Percentiles rank a stretch among this genome's conserved stretches.
Conservation (phyloP, 2,329 filamentous ascomycete genomes). For the Aspergillus sclerotialis region DNA sequence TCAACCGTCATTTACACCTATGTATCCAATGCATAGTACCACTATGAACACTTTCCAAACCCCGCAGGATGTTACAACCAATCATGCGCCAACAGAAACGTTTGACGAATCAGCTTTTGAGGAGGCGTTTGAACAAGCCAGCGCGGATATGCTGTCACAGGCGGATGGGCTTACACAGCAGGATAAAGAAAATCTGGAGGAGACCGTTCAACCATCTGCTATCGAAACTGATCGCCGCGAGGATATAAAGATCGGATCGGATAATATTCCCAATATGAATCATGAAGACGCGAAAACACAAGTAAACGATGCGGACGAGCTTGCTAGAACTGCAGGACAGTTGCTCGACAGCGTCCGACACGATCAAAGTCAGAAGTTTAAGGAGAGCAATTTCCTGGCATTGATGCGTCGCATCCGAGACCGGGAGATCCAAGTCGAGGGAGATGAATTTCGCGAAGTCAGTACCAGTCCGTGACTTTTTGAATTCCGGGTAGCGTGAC, state of each 20-base stretch:
- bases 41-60: conserved; percentile 16
- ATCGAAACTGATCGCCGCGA: conserved; percentile 13
- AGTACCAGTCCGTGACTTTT: conserved; percentile 37
- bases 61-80: conserved; percentile 18
- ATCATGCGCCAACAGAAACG: conserved; percentile 18
- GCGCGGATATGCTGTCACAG: conserved; percentile 29
- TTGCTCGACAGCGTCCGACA: conserved; percentile 62
- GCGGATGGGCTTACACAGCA: conserved; percentile 10
- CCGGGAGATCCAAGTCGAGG: conserved; percentile 64
- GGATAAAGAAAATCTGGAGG: conserved; percentile 8
- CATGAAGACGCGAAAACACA: conserved; percentile 25
- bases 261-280: conserved; percentile 32
- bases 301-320: conserved; percentile 54
- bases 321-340: conserved; percentile 64
- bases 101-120: conserved; percentile 42
- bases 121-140: conserved; percentile 37
- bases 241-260: conserved; percentile 35
- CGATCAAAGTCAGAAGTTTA: conserved; percentile 67
- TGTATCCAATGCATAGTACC: conserved; percentile 16
- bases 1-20: conserved; percentile 22
- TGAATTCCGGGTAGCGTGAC: conserved; percentile 26
- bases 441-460: conserved; percentile 50
- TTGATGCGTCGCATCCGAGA: conserved; percentile 71
- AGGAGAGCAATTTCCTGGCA: conserved; percentile 66
- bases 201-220: conserved; percentile 11